Percentiles rank a stretch among this genome's conserved stretches.
phyloP scores from a whole-genome alignment of 441 rosid species.

The Corymbia calophylla region DNA sequence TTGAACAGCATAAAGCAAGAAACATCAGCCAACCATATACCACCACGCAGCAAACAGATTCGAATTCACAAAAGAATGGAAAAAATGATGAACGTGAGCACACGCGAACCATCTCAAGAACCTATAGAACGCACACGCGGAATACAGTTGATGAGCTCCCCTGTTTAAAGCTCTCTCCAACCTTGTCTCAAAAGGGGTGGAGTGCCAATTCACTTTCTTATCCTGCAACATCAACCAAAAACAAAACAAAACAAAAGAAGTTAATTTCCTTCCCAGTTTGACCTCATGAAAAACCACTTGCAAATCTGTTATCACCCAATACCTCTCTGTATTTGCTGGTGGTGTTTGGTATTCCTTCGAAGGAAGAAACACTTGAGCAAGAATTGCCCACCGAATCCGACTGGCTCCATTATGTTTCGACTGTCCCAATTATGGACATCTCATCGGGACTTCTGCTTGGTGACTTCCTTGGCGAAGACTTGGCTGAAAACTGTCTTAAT shows the following conservation, averaged over 20 bases:
- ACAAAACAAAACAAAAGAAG: not conserved
- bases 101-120: not conserved
- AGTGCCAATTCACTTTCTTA: slow-evolving; percentile 47
- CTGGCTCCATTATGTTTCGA: slow-evolving; percentile 10
- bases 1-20: no score
- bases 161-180: slow-evolving; percentile 54
- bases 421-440: slow-evolving; percentile 8
- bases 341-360: slow-evolving; percentile 59
- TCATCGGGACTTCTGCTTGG: slow-evolving; percentile 3
- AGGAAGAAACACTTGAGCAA: slow-evolving; percentile 42
- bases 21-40: no score
- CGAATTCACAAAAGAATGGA: no score
- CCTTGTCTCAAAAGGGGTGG: slow-evolving; percentile 53
- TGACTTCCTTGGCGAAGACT: slow-evolving; percentile 9
- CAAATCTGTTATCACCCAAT: not conserved
- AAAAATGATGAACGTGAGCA: not conserved
- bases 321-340: slow-evolving; percentile 16
- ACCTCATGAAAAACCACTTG: not conserved
- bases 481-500: slow-evolving; percentile 3
- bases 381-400: slow-evolving; percentile 19
- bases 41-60: no score
- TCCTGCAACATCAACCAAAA: slow-evolving; percentile 25
- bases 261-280: not conserved
- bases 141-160: not conserved
- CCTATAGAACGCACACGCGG: not conserved